These are phyloP conservation scores for Solanum chilense DNA, from an alignment of 257 asterid species.

Conservation along the genomic window DNA sequence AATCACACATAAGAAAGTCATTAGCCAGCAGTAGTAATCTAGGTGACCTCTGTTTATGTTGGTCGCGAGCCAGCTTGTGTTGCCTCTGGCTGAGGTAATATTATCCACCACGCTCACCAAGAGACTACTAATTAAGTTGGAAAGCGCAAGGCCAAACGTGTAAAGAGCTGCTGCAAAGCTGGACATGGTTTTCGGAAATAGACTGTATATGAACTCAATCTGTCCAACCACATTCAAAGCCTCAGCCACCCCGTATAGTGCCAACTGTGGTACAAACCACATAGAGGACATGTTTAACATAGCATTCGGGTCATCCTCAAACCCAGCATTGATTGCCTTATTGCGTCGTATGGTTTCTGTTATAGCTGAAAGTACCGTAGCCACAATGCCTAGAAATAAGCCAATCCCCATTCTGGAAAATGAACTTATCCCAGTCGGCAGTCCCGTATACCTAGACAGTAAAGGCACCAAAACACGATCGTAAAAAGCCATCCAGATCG, in stretches of 20 bases:
- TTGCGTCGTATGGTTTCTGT: neutral
- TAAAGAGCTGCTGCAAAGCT: constrained; percentile 6
- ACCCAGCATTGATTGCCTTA: neutral
- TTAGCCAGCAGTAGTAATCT: constrained; percentile 9
- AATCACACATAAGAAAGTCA: neutral
- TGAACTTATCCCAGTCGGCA: neutral
- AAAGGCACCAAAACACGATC: neutral
- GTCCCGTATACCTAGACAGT: neutral
- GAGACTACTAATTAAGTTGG: neutral
- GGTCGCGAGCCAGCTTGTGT: constrained; percentile 3
- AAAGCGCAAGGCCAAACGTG: neutral
- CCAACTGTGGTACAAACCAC: constrained; percentile 9
- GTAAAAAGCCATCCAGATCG: constrained; percentile 2
- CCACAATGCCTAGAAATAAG: neutral
- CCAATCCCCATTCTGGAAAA: constrained; percentile 5
- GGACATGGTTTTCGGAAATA: constrained; percentile 9
- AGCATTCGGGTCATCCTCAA: neutral
- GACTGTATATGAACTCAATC: constrained; percentile 6
- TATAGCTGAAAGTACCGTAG: neutral
- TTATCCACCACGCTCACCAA: constrained; percentile 1
- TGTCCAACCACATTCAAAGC: constrained; percentile 3
- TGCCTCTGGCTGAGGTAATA: neutral
- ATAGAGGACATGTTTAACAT: constrained; percentile 6
- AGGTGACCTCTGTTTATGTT: constrained; percentile 7
- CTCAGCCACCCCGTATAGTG: constrained; percentile 2